Percentiles rank a stretch among this genome's conserved stretches.
Conservation (phyloP, 352 stramenopile genomes). For the Pythium phragmitis region DNA sequence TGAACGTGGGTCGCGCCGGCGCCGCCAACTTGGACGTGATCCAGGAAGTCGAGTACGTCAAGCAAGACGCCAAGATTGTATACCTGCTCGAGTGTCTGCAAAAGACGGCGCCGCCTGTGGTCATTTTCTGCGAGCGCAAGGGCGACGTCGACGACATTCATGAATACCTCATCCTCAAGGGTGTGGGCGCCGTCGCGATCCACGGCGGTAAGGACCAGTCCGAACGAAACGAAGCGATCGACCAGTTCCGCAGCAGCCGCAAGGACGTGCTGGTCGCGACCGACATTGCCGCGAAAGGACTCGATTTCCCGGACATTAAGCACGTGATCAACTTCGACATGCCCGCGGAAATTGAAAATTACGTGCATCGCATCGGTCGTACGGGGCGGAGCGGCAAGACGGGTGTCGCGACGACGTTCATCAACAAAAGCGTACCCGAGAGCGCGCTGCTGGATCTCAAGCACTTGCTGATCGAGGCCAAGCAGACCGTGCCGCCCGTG, state of each 20-base stretch:
- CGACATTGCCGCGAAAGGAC: conserved; percentile 97
- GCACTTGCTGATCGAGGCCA: conserved; percentile 97
- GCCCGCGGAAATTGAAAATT: conserved; percentile 99
- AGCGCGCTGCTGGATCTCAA: conserved; percentile 98
- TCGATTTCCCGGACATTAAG: conserved; percentile 99
- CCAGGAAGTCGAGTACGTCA: conserved; percentile 99
- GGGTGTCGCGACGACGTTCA: conserved; percentile 98
- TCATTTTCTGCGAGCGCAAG: conserved; percentile 98
- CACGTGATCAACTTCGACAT: conserved; percentile 99
- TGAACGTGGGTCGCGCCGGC: conserved; percentile 98
- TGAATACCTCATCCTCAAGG: conserved; percentile 98
- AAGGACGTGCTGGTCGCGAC: conserved; percentile 99
- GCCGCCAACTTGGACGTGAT: conserved; percentile 99
- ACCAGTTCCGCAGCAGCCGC: conserved; percentile 90
- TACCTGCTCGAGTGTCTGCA: conserved; percentile 98
- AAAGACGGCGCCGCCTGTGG: conserved; percentile 97
- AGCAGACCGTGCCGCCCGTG: conserved; percentile 97
- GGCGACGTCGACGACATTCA: conserved; percentile 99
- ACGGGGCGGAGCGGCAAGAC: conserved; percentile 98
- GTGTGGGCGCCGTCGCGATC: conserved; percentile 94
- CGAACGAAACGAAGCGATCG: conserved; percentile 97
- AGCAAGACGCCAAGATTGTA: conserved; percentile 98
- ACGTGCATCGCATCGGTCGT: conserved; percentile 98
- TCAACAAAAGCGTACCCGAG: conserved; percentile 97
- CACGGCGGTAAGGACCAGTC: conserved; percentile 98